Conservation (phyloP, 139 green algal species). For the Chlorokybus atmophyticus region DNA sequence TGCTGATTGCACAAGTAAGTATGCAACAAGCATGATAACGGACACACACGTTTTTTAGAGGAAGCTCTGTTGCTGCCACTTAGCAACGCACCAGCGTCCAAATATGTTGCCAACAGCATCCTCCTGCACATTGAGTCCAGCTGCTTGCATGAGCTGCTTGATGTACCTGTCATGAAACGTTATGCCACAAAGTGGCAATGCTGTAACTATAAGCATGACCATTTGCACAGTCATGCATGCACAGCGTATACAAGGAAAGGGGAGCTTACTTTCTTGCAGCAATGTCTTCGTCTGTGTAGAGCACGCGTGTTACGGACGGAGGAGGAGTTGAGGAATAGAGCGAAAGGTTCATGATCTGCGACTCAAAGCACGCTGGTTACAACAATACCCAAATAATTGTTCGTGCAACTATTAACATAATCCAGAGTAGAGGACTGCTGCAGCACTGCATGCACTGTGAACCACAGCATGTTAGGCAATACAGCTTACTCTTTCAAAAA, state of each 20-base stretch:
- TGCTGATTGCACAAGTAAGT: no score
- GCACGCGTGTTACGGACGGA: slow-evolving; percentile 79
- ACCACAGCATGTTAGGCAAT: no score
- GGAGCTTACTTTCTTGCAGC: slow-evolving; percentile 30
- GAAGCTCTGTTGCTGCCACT: no score
- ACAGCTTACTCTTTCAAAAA: no score
- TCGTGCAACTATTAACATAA: no score
- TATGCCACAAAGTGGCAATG: not conserved
- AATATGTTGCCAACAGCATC: slow-evolving; percentile 88
- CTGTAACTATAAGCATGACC: not conserved
- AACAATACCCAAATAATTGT: no score
- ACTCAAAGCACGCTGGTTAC: no score
- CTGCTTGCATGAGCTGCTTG: slow-evolving; percentile 61
- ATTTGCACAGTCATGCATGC: not conserved
- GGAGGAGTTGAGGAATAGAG: no score
- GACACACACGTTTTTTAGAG: no score
- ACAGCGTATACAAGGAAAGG: slow-evolving; percentile 13
- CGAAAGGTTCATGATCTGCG: slow-evolving; percentile 56
- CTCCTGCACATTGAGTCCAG: slow-evolving; percentile 50
- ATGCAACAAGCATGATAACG: no score
- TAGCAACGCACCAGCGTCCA: slow-evolving; percentile 38
- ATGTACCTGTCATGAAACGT: slow-evolving; percentile 48
- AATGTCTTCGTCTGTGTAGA: slow-evolving; percentile 79
- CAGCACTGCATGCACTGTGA: no score
- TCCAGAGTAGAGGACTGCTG: no score